Conservation (phyloP, 2,329 filamentous ascomycete species). For the Penicillium sp. region DNA sequence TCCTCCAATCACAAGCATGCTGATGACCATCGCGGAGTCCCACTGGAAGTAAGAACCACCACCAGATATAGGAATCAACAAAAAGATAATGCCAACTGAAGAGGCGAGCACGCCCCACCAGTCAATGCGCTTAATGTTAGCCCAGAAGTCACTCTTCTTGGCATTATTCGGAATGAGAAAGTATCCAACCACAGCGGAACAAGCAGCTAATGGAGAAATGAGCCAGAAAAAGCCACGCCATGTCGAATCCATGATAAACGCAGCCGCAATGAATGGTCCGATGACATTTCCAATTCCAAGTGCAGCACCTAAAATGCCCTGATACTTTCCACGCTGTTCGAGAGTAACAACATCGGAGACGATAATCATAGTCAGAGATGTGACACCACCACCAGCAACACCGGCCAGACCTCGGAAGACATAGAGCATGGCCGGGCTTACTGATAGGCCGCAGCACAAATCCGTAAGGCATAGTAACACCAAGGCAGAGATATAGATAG, state of each 20-base stretch:
- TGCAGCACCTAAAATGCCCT: constrained; percentile 48
- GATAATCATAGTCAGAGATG: constrained; percentile 62
- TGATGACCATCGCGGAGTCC: constrained; percentile 59
- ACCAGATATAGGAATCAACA: constrained; percentile 65
- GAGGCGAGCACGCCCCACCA: constrained; percentile 58
- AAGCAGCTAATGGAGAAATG: constrained; percentile 53
- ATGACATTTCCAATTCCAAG: constrained; percentile 49
- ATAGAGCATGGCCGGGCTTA: constrained; percentile 60
- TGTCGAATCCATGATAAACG: constrained; percentile 44
- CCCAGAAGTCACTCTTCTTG: constrained; percentile 47
- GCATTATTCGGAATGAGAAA: constrained; percentile 56
- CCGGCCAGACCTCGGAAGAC: constrained; percentile 62
- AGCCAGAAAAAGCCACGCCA: constrained; percentile 54
- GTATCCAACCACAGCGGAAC: constrained; percentile 50
- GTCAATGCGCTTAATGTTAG: constrained; percentile 59
- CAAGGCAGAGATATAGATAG: constrained; percentile 57
- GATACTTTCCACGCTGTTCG: constrained; percentile 59
- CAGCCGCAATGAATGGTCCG: constrained; percentile 51
- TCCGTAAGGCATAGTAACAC: constrained; percentile 57
- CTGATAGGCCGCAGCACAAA: constrained; percentile 59
- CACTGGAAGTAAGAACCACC: constrained; percentile 60
- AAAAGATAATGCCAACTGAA: constrained; percentile 58
- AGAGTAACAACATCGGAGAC: constrained; percentile 62
- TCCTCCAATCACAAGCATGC: constrained; percentile 57
- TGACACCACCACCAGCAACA: constrained; percentile 63